Conservation (phyloP, 2,329 filamentous ascomycete species). For the Phoma herbarum region DNA sequence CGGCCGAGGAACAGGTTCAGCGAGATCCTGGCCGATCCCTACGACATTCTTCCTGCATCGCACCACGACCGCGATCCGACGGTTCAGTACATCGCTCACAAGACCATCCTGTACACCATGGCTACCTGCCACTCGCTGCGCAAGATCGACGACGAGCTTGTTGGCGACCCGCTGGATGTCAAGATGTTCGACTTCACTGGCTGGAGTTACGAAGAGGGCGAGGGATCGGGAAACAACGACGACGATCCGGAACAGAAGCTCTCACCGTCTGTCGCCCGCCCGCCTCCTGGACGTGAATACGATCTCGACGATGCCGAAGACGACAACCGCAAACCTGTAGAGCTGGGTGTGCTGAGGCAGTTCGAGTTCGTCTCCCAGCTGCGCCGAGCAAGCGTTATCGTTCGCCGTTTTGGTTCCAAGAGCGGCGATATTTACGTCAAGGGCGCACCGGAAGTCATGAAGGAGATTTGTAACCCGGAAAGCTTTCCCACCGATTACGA, state of each 20-base stretch:
- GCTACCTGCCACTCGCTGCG: slow-evolving; percentile 94
- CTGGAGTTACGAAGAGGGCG: slow-evolving; percentile 92
- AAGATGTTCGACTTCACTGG: slow-evolving; percentile 99
- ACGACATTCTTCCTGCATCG: slow-evolving; percentile 65
- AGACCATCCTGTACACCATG: slow-evolving; percentile 89
- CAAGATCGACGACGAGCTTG: slow-evolving; percentile 83
- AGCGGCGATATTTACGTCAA: slow-evolving; percentile 93
- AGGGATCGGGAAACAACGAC: slow-evolving; percentile 69
- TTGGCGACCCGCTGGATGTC: slow-evolving; percentile 92
- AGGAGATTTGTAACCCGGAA: slow-evolving; percentile 84
- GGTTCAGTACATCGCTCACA: slow-evolving; percentile 67
- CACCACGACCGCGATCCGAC: slow-evolving; percentile 67
- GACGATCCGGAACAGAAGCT: slow-evolving; percentile 83
- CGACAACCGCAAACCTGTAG: slow-evolving; percentile 66
- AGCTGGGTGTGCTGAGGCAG: slow-evolving; percentile 87
- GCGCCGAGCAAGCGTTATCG: slow-evolving; percentile 89
- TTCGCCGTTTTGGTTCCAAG: slow-evolving; percentile 84
- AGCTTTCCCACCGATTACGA: slow-evolving; percentile 91
- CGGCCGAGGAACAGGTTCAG: slow-evolving; percentile 72
- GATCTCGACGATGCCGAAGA: slow-evolving; percentile 62
- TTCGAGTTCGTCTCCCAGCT: slow-evolving; percentile 97
- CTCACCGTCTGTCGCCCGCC: slow-evolving; percentile 87
- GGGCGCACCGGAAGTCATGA: slow-evolving; percentile 95
- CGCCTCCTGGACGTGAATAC: slow-evolving; percentile 70
- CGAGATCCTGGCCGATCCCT: slow-evolving; percentile 74